Percentiles rank a stretch among this genome's conserved stretches.
Conservation (phyloP, 106 monocot species). For the Vanilla planifolia region DNA sequence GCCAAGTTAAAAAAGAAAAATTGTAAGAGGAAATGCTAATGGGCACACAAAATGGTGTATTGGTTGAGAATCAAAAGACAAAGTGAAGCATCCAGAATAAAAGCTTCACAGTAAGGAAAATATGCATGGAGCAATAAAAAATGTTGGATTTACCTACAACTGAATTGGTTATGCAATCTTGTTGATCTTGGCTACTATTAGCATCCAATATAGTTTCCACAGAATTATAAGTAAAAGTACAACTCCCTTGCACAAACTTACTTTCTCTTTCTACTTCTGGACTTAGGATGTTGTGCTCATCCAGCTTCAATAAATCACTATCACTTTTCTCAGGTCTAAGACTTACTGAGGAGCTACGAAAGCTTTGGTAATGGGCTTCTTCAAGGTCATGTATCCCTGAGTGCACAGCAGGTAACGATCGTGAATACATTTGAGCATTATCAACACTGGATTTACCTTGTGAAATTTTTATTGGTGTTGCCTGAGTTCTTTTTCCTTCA, state of each 20-base stretch:
- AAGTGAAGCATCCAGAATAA: too few species aligned
- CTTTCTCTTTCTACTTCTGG: slow-evolving; percentile 10
- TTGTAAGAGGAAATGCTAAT: too few species aligned
- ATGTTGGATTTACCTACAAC: slow-evolving; percentile 31
- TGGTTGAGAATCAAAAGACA: too few species aligned
- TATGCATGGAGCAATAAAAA: too few species aligned
- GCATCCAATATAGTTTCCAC: slow-evolving; percentile 11
- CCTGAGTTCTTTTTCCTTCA: slow-evolving; percentile 11
- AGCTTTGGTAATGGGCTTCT: slow-evolving; percentile 20
- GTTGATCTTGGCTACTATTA: slow-evolving; percentile 10
- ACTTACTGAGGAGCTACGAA: slow-evolving; percentile 39
- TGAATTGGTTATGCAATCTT: slow-evolving; percentile 12
- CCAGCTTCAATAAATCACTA: slow-evolving; percentile 10
- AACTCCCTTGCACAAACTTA: slow-evolving; percentile 1
- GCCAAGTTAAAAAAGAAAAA: too few species aligned
- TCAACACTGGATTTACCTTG: slow-evolving; percentile 7
- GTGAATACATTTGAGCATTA: slow-evolving; percentile 11
- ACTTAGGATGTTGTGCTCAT: slow-evolving; percentile 14
- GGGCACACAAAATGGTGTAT: too few species aligned
- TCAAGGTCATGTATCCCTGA: slow-evolving; percentile 55
- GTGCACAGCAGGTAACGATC: slow-evolving; percentile 55
- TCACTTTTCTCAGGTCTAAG: slow-evolving; percentile 11
- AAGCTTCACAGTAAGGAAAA: too few species aligned
- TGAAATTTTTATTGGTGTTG: slow-evolving; percentile 44
- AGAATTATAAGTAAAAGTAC: neutral